Conservation (phyloP, 2,329 filamentous ascomycete genomes). For the Aspergillus candidus region DNA sequence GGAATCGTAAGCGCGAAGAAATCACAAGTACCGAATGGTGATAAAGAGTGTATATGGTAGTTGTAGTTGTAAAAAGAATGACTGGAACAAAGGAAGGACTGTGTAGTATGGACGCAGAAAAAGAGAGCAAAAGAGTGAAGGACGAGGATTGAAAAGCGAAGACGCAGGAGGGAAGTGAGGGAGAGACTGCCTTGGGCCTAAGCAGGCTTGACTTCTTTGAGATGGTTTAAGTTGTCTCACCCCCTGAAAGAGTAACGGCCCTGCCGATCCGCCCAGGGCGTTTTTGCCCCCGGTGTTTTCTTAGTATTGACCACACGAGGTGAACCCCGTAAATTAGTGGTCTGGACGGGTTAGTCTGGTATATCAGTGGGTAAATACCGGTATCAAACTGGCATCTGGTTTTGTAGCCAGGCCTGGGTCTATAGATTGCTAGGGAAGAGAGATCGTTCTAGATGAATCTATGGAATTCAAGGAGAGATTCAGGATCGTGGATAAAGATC, state of each 20-base stretch:
- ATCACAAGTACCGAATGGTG: slow-evolving; percentile 2
- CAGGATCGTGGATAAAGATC: no score
- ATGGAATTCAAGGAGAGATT: no score
- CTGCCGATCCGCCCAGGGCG: slow-evolving; percentile 6
- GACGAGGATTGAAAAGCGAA: not conserved
- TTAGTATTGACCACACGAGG: not conserved
- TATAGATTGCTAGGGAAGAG: no score
- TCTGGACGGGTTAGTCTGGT: no score
- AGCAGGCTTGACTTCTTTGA: slow-evolving; percentile 3
- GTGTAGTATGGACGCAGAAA: not conserved
- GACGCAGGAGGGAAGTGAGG: slow-evolving; percentile 13
- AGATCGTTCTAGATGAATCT: no score
- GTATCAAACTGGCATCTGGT: no score
- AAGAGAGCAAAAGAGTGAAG: slow-evolving; percentile 3
- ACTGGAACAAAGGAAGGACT: not conserved
- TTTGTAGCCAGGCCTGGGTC: no score
- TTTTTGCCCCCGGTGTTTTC: not conserved
- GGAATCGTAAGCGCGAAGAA: slow-evolving; percentile 16
- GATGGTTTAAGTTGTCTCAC: no score
- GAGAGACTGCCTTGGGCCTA: slow-evolving; percentile 1
- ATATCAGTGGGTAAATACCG: no score
- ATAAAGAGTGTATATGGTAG: slow-evolving; percentile 2
- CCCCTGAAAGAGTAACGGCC: slow-evolving; percentile 8
- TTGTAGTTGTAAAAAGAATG: slow-evolving; percentile 4
- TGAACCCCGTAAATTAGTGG: no score